These are phyloP conservation scores for Eudorina sp. DNA, from an alignment of 139 green algal genomes.

Conservation along the genomic window DNA sequence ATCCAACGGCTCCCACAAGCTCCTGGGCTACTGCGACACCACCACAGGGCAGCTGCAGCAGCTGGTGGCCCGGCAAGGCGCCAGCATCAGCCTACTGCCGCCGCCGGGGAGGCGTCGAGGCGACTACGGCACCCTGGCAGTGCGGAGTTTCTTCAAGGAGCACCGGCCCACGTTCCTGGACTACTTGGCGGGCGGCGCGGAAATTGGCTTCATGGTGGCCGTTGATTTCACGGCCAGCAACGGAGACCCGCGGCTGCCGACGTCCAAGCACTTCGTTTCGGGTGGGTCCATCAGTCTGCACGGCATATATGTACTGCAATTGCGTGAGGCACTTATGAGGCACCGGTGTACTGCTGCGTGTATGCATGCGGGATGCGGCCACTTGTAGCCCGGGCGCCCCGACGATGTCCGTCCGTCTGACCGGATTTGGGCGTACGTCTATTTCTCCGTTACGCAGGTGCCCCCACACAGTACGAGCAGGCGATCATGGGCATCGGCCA, in stretches of 20 bases:
- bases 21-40: neutral
- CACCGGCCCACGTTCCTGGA: slow-evolving; percentile 58
- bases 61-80: neutral
- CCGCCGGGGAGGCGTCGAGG: neutral
- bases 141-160: neutral
- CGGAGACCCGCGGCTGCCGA: slow-evolving; percentile 51
- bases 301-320: too few species aligned
- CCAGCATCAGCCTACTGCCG: neutral
- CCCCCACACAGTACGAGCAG: slow-evolving; percentile 63
- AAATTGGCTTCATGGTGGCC: slow-evolving; percentile 67
- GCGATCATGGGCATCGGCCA: slow-evolving; percentile 61
- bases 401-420: too few species aligned
- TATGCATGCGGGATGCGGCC: too few species aligned
- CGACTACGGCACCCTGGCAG: slow-evolving; percentile 10
- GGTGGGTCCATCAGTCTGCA: too few species aligned
- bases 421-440: too few species aligned
- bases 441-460: neutral
- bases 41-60: slow-evolving; percentile 31
- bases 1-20: neutral
- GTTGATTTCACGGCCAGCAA: slow-evolving; percentile 70
- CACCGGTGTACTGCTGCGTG: too few species aligned
- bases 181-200: slow-evolving; percentile 55
- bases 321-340: too few species aligned
- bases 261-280: slow-evolving; percentile 58
- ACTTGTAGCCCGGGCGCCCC: too few species aligned